phyloP scores from a whole-genome alignment of 495 filamentous ascomycete genomes.

The Neurospora terricola region DNA sequence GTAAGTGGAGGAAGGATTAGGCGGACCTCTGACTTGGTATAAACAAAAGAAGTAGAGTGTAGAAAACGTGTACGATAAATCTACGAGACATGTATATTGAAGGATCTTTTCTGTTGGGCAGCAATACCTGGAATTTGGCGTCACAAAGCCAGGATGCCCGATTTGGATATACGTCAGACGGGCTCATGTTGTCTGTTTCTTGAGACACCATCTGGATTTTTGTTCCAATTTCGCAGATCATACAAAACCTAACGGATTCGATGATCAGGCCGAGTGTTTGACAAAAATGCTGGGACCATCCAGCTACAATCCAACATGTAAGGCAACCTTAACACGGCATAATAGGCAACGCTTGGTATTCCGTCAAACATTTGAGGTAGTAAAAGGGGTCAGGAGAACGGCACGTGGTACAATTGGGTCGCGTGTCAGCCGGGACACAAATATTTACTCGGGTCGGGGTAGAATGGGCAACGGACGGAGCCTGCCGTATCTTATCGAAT shows the following conservation, averaged over 20 bases:
- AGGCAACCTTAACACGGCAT: background rate
- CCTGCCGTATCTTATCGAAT: background rate
- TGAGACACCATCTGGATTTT: no score
- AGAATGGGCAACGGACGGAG: background rate
- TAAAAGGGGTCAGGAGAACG: background rate
- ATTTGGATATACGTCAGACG: background rate
- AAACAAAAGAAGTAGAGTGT: background rate
- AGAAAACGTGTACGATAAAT: background rate
- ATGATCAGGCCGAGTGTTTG: background rate
- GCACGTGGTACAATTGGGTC: background rate
- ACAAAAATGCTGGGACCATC: background rate
- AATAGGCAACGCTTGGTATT: background rate
- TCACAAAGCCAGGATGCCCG: background rate
- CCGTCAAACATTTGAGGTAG: background rate
- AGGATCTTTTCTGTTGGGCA: background rate
- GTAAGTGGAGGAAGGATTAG: slow-evolving; percentile 18
- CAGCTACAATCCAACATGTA: background rate
- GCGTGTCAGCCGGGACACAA: background rate
- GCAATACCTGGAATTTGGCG: background rate
- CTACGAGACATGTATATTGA: background rate
- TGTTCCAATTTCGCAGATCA: background rate
- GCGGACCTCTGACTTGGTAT: background rate
- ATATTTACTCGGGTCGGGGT: background rate
- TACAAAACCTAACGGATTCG: background rate
- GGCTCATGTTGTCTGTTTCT: background rate